Conservation (phyloP, 1,284 basidiomycete genomes). For the Hemileia vastatrix region DNA sequence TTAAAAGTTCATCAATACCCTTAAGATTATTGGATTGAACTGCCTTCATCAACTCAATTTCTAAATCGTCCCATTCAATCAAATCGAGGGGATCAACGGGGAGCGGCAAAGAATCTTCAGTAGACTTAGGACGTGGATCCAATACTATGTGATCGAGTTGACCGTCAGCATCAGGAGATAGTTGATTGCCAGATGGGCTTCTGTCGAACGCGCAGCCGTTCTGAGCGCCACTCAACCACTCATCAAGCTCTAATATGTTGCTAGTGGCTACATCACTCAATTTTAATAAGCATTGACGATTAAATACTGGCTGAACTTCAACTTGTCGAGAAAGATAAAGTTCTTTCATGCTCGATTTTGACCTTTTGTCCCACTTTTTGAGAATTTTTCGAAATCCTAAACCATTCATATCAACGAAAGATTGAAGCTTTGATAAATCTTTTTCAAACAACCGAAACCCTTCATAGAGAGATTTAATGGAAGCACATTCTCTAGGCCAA, state of each 20-base stretch:
- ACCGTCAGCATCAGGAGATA: slow-evolving; percentile 25
- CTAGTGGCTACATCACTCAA: slow-evolving; percentile 88
- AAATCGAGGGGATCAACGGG: neutral
- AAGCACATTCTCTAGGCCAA: slow-evolving; percentile 52
- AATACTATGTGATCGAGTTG: slow-evolving; percentile 27
- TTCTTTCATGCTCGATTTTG: slow-evolving; percentile 88
- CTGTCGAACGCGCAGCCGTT: too few species aligned
- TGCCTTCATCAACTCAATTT: slow-evolving; percentile 15
- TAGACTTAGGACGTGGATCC: too few species aligned
- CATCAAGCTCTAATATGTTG: slow-evolving; percentile 83
- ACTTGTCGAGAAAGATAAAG: slow-evolving; percentile 93
- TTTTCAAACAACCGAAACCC: slow-evolving; percentile 90
- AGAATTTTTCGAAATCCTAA: slow-evolving; percentile 95
- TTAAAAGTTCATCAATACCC: slow-evolving; percentile 8
- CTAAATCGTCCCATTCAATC: slow-evolving; percentile 19
- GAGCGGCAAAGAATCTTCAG: neutral
- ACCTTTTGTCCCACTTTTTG: slow-evolving; percentile 98
- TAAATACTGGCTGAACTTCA: slow-evolving; percentile 95
- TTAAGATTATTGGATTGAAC: slow-evolving; percentile 16
- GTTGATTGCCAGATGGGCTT: slow-evolving; percentile 8
- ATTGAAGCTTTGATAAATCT: slow-evolving; percentile 83
- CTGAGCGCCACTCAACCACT: slow-evolving; percentile 46
- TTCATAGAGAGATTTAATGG: slow-evolving; percentile 49
- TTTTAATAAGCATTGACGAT: slow-evolving; percentile 93
- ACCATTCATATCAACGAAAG: slow-evolving; percentile 97